A percentile compares a stretch with the other conserved stretches of the same genome.
Conservation (phyloP, 2,329 filamentous ascomycete genomes). For the Colletotrichum sp. region DNA sequence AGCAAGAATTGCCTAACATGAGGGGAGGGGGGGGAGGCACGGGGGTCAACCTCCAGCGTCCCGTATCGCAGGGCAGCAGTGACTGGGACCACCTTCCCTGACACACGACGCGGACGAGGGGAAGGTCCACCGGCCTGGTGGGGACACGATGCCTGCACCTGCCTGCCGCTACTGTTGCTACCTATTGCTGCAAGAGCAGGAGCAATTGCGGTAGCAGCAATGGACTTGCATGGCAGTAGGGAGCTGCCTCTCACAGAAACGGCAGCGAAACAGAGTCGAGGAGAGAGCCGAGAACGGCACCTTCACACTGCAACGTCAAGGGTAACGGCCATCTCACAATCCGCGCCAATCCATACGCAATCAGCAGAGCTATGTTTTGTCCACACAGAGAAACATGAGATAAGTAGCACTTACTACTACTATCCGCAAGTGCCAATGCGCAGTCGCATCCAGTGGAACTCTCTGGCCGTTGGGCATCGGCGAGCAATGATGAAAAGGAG, state of each 20-base stretch:
- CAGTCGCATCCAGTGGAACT: background rate
- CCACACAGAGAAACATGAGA: background rate
- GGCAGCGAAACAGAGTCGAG: background rate
- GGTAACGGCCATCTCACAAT: background rate
- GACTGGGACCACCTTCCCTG: background rate
- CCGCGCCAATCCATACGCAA: background rate
- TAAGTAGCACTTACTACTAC: background rate
- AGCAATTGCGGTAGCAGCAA: background rate
- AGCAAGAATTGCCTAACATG: slow-evolving; percentile 8
- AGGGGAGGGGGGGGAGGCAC: background rate
- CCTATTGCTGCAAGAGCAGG: background rate
- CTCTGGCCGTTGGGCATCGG: background rate
- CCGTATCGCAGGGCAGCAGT: slow-evolving; percentile 2
- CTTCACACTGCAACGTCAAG: background rate
- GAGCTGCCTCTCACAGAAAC: background rate
- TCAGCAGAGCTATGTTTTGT: background rate
- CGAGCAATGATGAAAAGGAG: background rate
- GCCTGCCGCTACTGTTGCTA: background rate
- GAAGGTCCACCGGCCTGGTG: background rate
- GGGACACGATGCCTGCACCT: background rate
- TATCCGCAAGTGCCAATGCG: background rate
- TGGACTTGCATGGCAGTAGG: background rate
- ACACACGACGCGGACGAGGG: background rate
- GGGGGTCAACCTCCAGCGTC: background rate
- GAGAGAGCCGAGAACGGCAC: background rate